phyloP scores from a whole-genome alignment of 1,284 basidiomycete species.

The Cystobasidiaceae sp. region DNA sequence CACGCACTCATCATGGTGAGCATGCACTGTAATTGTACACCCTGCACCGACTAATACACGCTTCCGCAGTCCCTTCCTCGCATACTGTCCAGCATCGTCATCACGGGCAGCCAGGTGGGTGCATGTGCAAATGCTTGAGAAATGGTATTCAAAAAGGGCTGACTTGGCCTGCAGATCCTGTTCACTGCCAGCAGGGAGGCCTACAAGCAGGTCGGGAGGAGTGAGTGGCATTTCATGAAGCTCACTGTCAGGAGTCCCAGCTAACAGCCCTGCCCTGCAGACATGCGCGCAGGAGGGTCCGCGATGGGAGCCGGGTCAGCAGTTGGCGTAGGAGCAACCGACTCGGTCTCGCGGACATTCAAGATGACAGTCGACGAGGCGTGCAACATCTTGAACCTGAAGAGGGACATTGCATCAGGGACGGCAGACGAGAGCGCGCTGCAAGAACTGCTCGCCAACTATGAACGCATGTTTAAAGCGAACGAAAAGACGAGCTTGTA shows the following conservation, averaged over 20 bases:
- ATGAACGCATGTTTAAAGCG: conserved; percentile 85
- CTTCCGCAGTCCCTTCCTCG: conserved; percentile 18
- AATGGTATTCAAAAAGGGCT: neutral
- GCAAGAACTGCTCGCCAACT: conserved; percentile 72
- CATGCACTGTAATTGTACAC: too few relatives aligned
- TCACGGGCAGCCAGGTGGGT: conserved; percentile 16
- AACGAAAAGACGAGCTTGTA: conserved; percentile 77
- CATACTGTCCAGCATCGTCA: conserved; percentile 7
- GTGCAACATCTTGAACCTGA: conserved; percentile 81
- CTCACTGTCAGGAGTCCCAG: neutral
- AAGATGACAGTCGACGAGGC: conserved; percentile 96
- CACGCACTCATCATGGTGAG: too few relatives aligned
- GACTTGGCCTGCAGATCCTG: conserved; percentile 70
- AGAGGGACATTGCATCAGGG: conserved; percentile 53
- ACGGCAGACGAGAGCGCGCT: conserved; percentile 46
- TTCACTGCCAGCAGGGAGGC: conserved; percentile 89
- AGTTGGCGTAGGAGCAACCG: conserved; percentile 42
- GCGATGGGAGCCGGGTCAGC: conserved; percentile 17
- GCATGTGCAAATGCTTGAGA: neutral
- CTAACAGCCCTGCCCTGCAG: too few relatives aligned
- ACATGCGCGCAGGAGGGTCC: conserved; percentile 22
- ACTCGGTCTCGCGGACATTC: conserved; percentile 72
- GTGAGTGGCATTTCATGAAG: conserved; percentile 53
- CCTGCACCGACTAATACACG: too few relatives aligned
- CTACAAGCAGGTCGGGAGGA: conserved; percentile 84